Conservation (phyloP, 495 filamentous ascomycete species). For the Penicillium goetzii region DNA sequence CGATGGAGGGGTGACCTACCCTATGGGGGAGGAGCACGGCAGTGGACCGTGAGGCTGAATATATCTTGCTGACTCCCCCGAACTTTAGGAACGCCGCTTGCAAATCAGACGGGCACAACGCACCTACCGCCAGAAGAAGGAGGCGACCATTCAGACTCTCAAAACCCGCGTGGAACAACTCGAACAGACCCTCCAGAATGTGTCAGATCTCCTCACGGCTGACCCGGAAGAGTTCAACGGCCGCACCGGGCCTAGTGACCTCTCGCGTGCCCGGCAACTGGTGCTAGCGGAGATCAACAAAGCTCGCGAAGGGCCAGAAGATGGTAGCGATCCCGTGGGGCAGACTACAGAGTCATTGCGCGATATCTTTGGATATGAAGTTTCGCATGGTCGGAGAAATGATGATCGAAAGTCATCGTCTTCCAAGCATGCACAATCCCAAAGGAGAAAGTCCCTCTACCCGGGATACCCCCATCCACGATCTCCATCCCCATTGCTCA, state of each 20-base stretch:
- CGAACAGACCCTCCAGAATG: conserved; percentile 66
- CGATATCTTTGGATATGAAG: conserved; percentile 29
- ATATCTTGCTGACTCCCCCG: conserved; percentile 3
- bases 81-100: conserved; percentile 61
- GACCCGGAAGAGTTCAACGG: conserved; percentile 9
- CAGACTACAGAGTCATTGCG: neutral
- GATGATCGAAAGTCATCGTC: neutral
- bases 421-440: neutral
- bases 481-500: conserved; percentile 30
- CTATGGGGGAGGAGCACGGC: neutral
- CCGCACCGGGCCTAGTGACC: neutral
- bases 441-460: neutral
- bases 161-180: conserved; percentile 70
- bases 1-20: neutral
- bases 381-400: conserved; percentile 6
- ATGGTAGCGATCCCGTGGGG: neutral
- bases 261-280: conserved; percentile 23
- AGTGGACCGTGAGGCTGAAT: neutral
- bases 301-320: neutral
- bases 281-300: conserved; percentile 27
- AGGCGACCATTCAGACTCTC: conserved; percentile 74
- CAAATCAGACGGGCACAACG: conserved; percentile 87
- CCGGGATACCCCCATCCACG: conserved; percentile 5
- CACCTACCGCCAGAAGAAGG: conserved; percentile 84
- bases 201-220: conserved; percentile 64